Conservation (phyloP, 345 rosid genomes). For the Acer negundo region DNA sequence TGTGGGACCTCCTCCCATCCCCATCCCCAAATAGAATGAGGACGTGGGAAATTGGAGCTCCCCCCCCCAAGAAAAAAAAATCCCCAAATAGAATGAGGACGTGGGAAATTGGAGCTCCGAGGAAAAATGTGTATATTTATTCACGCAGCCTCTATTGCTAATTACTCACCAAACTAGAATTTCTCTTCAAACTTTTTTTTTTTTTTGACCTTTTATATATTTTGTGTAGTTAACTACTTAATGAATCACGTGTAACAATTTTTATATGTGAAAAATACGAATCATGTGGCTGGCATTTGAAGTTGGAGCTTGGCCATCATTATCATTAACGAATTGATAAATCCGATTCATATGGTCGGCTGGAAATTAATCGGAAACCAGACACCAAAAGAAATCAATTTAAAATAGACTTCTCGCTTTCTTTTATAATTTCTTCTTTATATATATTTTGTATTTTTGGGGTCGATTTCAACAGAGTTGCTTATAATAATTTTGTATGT, state of each 20-base stretch:
- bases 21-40: too few species aligned
- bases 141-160: too few species aligned
- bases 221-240: background rate
- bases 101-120: too few species aligned
- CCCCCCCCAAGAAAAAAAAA: too few species aligned
- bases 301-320: background rate
- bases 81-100: too few species aligned
- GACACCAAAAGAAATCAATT: background rate
- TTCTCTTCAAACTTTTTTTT: background rate
- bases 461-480: background rate
- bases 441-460: too few species aligned
- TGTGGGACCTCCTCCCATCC: too few species aligned
- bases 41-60: too few species aligned
- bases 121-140: too few species aligned
- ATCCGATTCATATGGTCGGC: background rate
- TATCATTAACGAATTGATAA: background rate
- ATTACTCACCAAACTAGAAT: background rate
- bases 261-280: background rate
- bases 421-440: too few species aligned
- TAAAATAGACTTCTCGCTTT: background rate
- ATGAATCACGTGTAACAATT: background rate
- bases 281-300: background rate
- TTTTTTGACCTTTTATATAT: background rate
- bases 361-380: background rate
- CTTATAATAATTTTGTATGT: background rate